phyloP scores from a whole-genome alignment of 2,329 filamentous ascomycete species.

The Pseudogymnoascus sp. region DNA sequence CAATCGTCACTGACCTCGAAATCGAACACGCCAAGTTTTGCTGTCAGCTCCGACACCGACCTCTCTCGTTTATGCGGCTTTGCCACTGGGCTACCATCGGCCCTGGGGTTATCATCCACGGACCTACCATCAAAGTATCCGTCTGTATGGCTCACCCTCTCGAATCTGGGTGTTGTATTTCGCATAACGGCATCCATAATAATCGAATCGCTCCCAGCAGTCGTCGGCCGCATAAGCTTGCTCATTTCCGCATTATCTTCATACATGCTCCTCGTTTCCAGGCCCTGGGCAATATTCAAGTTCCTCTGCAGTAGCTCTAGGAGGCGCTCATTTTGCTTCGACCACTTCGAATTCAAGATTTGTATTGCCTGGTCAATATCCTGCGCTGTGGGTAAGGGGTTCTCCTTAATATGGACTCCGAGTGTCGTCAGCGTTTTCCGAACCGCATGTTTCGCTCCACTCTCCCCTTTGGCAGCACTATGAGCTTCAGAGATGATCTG shows the following conservation, averaged over 20 bases:
- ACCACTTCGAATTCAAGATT: constrained; percentile 25
- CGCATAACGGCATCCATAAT: constrained; percentile 28
- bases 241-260: constrained; percentile 18
- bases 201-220: constrained; percentile 25
- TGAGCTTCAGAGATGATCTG: constrained; percentile 23
- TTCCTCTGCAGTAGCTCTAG: constrained; percentile 27
- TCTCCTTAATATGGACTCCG: constrained; percentile 21
- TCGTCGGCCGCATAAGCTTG: constrained; percentile 24
- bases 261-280: constrained; percentile 13
- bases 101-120: constrained; percentile 27
- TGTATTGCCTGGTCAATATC: constrained; percentile 27
- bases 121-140: constrained; percentile 26
- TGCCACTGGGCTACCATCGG: constrained; percentile 36
- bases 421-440: constrained; percentile 24
- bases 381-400: constrained; percentile 24
- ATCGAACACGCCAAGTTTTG: neutral
- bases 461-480: constrained; percentile 15
- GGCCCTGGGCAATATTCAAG: constrained; percentile 23
- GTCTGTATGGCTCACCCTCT: constrained; percentile 19
- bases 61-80: constrained; percentile 38
- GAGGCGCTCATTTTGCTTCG: constrained; percentile 24
- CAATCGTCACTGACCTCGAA: neutral
- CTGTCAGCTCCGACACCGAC: constrained; percentile 24
- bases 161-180: constrained; percentile 27
- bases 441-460: constrained; percentile 23